Evolutionary conservation across 208 protist species (phyloP), one percentile per base, ranked within the genome.

Genomic region (Trypanosoma avium): DNA sequence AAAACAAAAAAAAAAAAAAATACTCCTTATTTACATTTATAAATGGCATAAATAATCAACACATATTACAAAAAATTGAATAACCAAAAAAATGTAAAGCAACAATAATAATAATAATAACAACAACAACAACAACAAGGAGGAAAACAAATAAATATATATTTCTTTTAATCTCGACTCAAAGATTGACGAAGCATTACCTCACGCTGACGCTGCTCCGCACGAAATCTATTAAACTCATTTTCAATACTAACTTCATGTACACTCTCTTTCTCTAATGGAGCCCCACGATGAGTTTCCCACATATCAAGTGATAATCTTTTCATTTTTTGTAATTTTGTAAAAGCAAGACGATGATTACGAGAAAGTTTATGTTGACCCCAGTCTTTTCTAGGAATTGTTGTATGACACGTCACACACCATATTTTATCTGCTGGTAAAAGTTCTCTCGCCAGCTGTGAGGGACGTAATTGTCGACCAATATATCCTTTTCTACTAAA

Each of bases 281-380:
- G 69, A 0, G 89, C 89, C 8, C 77, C 81, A 19, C 89, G 75
- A 67, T 95, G 89, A 24, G 67, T 56, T 60, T 77, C 77, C 86
- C 89, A 95, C 85, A 92, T 93, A 38, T 49, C 74, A 22, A 93
- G 61, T 4, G 89, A 88, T 0, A 95, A 33, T 32, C 42, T 59
- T 63, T 91, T 91, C 59, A 95, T 50, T 54, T 89, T 91, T 29
- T 77, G 77, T 38, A 88, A 32, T 65, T 95, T 95, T 45, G 64
- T 61, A 3, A 43, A 38, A 0, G 81, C 89, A 2, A 93, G 62
- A 8, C 70, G 70, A 56, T 95, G 89, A 32, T 48, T n/a, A 5
- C 50, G 71, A 15, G 69, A 77, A 12, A 63, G 53, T 0, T 50
- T 38, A 59, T 95, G 89, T 35, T 79, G 66, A 4, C 21, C 26